phyloP scores from a whole-genome alignment of 345 rosid species.

The Gossypium herbaceum region DNA sequence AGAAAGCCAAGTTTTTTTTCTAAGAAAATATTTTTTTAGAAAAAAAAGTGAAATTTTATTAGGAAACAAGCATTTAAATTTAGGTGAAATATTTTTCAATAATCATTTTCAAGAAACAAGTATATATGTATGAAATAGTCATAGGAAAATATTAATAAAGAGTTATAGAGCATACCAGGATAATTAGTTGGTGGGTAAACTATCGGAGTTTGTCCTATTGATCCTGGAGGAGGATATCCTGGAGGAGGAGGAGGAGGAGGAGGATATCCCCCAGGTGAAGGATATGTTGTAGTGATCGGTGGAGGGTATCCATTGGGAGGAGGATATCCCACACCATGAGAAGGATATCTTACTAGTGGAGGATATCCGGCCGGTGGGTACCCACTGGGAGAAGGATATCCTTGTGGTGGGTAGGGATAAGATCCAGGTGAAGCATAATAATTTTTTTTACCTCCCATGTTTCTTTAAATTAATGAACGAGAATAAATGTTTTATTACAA shows the following conservation, averaged over 20 bases:
- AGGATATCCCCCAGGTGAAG: slow-evolving; percentile 54
- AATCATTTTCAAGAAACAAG: no score
- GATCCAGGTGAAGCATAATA: slow-evolving; percentile 30
- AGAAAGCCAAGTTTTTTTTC: no score
- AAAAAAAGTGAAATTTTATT: no score
- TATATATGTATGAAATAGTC: background rate
- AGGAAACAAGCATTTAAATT: no score
- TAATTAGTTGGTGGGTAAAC: slow-evolving; percentile 41
- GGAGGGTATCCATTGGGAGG: slow-evolving; percentile 8
- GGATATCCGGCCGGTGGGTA: slow-evolving; percentile 40
- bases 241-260: slow-evolving; percentile 31
- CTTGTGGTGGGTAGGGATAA: slow-evolving; percentile 22
- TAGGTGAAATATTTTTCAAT: no score
- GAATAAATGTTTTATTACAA: background rate
- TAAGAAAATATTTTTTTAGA: no score
- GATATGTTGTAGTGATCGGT: background rate
- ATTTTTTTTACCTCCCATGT: slow-evolving; percentile 29
- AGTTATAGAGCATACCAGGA: slow-evolving; percentile 32
- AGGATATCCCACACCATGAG: background rate
- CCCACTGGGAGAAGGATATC: background rate
- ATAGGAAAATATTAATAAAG: background rate
- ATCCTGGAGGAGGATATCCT: slow-evolving; percentile 36
- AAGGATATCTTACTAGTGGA: slow-evolving; percentile 13
- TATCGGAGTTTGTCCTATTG: slow-evolving; percentile 2
- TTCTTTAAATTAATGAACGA: slow-evolving; percentile 11